Evolutionary conservation across 495 filamentous ascomycete genomes (phyloP), one percentile per base, ranked within the genome.

Genomic region (Hypoxylon subgilvum): DNA sequence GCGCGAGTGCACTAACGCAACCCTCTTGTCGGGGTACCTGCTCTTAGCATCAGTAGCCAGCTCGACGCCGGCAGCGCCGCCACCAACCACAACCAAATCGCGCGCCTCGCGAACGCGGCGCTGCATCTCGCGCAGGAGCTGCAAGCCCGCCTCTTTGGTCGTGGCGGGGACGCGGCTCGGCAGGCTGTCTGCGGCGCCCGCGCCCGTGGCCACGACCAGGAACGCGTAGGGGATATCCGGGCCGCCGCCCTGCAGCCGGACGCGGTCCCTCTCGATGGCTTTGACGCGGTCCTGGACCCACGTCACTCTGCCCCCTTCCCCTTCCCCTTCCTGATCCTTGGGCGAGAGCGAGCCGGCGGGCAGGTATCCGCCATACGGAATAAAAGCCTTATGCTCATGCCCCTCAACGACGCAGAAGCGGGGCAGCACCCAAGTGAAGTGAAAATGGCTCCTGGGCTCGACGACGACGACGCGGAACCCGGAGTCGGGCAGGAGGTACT

Each of bases 1-100:
- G 16, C 84, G 68, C 4, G 83, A 86, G 60, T 87, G 84, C 3
- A 88, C 72, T 16, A 88, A 69, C 0, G 74, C 75, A 17, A 87
- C 78, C 3, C 77, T 68, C 69, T 86, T 86, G 0, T 82, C 79
- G 0, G 80, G 82, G 51, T 82, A 85, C 14, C 72, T 70, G 14
- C 75, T 77, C 69, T 86, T 86, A 35, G 84, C 70, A 60, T 88
- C 85, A 3, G 79, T 76, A 0, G 83, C 83, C 64, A 86, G 69
- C 68, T 88, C 80, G 0, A 87, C 77, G 1, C 84, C 84, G 0
- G 84, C 83, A 3, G 84, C 81, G 1, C 85, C 85, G 1, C 82
- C 85, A 2, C 85, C 85, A 1, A 85, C 76, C 14, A 88, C 75
- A 4, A 81, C 70, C 43, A 87, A 76, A 0, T 75, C 76, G 18